Base-by-base conservation (phyloP, 2,329 filamentous ascomycete species). In the Reticulascus tulasneorum region DNA sequence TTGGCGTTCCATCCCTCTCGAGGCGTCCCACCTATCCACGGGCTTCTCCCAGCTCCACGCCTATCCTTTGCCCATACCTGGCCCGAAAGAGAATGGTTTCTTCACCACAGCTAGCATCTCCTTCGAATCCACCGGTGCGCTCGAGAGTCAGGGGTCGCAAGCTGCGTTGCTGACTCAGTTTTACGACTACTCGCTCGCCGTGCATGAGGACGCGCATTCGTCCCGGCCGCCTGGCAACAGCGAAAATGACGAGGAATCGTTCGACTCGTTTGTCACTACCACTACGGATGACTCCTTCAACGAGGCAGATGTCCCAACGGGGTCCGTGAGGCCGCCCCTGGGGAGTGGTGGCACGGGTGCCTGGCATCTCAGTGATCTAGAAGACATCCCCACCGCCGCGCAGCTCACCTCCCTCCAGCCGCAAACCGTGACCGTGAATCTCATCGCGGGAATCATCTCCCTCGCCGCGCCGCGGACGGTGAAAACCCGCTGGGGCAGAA, bases 361-460 rank as follows among this genome's bases (percentile, higher is more conserved):
- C 52, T 66, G 59, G 11, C 63, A 66, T 23, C 59, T 89, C 25
- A 80, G 67, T 20, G 69, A 87, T 50, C 66, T 96, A 11, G 72
- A 74, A 34, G 76, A 82, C 42, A 67, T 96, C 9, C 90, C 90
- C 1, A 72, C 69, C 15, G 82, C 86, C 1, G 53, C 56, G 3
- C 77, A 84, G 49, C 68, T 95, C 6, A 55, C 69, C 9, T 74
- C 74, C 0, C 83, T 94, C 29, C 67, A 73, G 20, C 90, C 89
- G 0, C 84, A 89, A 53, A 94, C 87, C 0, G 78, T 90, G 54
- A 89, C 87, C 0, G 76, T 90, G 18, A 88, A 89, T 55, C 58
- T 95, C 6, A 74, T 96, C n/a, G 86, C 81, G 9, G 86, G 83
- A 4, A 69, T 96, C 29, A 82, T 94, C 43, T 79, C 83, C 10